phyloP scores from a whole-genome alignment of 2,329 filamentous ascomycete genomes.

The Fusarium succisae region DNA sequence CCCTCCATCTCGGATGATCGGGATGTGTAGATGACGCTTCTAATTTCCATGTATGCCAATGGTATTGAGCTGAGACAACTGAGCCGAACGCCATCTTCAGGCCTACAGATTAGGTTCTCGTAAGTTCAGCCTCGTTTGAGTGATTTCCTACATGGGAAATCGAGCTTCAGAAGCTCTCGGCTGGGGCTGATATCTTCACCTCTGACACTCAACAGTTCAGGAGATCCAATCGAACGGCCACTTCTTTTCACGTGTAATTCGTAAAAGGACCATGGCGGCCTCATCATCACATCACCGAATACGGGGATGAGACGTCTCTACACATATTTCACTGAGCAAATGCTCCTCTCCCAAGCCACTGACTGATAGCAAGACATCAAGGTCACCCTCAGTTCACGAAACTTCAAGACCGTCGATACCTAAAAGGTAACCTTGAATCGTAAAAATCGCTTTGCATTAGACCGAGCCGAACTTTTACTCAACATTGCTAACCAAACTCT shows the following conservation, averaged over 20 bases:
- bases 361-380: background rate
- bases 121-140: background rate
- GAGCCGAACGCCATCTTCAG: background rate
- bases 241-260: background rate
- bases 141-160: background rate
- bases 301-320: background rate
- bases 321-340: background rate
- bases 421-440: constrained; percentile 13
- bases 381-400: background rate
- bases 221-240: background rate
- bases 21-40: background rate
- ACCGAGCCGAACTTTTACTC: background rate
- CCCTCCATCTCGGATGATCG: constrained; percentile 18
- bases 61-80: background rate
- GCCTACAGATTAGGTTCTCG: background rate
- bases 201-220: background rate
- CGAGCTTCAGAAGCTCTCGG: background rate
- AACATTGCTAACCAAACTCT: background rate
- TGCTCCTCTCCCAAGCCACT: background rate
- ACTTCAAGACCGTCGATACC: background rate
- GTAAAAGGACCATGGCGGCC: background rate
- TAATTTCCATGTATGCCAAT: background rate
- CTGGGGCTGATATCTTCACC: background rate
- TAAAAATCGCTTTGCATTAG: background rate
- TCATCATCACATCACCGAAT: background rate